Percentiles rank a stretch among this genome's conserved stretches.
phyloP scores from a whole-genome alignment of 139 green algal species.

The Closterium sp. region DNA sequence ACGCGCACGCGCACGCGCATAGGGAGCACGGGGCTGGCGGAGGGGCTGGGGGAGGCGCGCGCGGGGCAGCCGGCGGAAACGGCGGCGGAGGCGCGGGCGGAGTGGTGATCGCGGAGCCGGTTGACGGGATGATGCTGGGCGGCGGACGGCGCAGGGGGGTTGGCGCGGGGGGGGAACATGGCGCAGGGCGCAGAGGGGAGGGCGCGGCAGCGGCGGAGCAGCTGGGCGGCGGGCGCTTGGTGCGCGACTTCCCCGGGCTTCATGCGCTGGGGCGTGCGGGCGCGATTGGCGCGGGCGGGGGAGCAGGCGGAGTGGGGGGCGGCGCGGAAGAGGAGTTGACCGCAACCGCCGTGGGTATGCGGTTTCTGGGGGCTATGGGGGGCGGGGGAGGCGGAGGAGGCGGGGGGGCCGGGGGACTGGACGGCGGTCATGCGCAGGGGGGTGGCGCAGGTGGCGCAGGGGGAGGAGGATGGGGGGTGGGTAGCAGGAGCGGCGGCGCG shows the following conservation, averaged over 20 bases:
- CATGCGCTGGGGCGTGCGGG: neutral
- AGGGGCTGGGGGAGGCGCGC: neutral
- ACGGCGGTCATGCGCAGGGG: neutral
- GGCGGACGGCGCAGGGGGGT: neutral
- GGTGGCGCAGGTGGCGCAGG: neutral
- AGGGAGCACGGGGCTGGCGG: neutral
- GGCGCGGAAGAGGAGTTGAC: neutral
- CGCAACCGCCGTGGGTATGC: neutral
- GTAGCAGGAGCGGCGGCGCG: neutral
- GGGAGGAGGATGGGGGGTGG: neutral
- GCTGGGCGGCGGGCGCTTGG: neutral
- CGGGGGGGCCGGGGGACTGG: neutral
- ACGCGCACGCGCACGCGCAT: neutral
- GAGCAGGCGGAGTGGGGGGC: neutral
- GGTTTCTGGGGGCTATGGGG: neutral
- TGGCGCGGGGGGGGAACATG: conserved; percentile 3
- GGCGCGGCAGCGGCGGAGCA: neutral
- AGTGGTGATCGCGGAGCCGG: neutral
- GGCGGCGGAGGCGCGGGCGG: neutral
- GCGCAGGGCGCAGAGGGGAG: neutral
- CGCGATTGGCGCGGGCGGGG: neutral
- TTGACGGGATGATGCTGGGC: neutral
- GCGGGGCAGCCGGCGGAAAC: neutral
- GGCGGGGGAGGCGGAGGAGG: neutral
- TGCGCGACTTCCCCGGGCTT: neutral